Evolutionary conservation across 805 yeast genomes (phyloP), one percentile per base, ranked within the genome.

Genomic region (Ogataea kodamae): DNA sequence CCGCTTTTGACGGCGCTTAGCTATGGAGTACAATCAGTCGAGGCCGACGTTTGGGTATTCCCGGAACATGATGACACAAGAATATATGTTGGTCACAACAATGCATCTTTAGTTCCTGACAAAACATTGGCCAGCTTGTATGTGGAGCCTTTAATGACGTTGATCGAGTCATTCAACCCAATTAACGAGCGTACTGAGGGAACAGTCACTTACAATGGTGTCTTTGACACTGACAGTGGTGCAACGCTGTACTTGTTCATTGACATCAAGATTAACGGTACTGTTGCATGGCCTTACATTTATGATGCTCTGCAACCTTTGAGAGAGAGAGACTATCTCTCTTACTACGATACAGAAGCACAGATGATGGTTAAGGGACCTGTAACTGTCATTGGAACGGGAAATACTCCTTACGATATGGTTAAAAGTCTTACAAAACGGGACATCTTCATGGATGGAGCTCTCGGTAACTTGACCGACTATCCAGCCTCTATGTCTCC

Each of bases 21-120:
- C 12, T 50, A 49, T 15, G 80, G 79, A 1, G 68, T 64, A 25
- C 61, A 52, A 37, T 70, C 77, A 19, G 66, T 74, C 12, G 81
- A 74, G 48, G 73, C 74, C 14, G 81, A 74, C 46, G 63, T 75
- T 13, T 74, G 79, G 79, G 54, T 50, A 29, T 70, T 68, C 33
- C 55, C 58, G 4, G 48, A 57, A 27, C 35, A 35, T n/a, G 30
- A 27, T 23, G 47, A 43, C 25, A 16, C 40, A 12, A 27, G 26
- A 4, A 49, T 79, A 10, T 78, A 69, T 30, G 83, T 81, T 17
- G 87, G 87, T 2, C 89, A 82, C 51, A 72, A 72, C 38, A 61
- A 63, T 35, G 61, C 62, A 5, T 68, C 67, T 27, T 56, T 81
- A 39, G 57, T 62, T 22, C 54, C 68, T 5, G 59, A 59, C 14